Evolutionary conservation across 495 filamentous ascomycete species (phyloP), one percentile per base, ranked within the genome.

Genomic region (Pseudevernia furfuracea): DNA sequence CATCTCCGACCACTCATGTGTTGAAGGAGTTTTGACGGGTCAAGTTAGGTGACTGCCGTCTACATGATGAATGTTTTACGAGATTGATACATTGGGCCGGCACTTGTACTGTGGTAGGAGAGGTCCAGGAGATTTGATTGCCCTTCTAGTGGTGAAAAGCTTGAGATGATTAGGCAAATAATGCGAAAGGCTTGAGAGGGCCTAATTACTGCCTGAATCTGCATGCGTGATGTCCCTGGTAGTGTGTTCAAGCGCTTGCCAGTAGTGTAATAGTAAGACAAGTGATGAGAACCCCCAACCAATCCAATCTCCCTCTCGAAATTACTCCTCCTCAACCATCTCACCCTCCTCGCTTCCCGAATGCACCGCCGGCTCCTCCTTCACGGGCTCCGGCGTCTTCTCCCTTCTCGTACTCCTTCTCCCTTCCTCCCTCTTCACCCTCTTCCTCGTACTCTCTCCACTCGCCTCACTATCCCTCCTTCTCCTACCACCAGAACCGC

Each of bases 301-400:
- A 59, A n/a, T 23, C 21, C 17, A 58, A 21, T 37, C n/a, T 23
- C 41, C 30, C 21, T 32, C 15, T 32, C 43, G 1, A 3, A 15
- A 53, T 72, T 81, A 91, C 67, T 95, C 91, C 77, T 97, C 94
- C 72, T 96, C 94, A 68, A 71, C 70, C 70, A 98, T 96, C 78
- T 98, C 94, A 34, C 94, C 94, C 75, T 98, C 94, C 76, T 98
- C 94, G 69, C 94, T 97, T 41, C 95, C 94, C 46, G 87, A 89
- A 70, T 88, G 85, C 28, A 90, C 82, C 3, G 82, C 82, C 65
- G 83, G 79, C 63, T 92, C 88, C 65, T 90, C 83, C 68, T 86
- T 83, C 36, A 77, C 77, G 55, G 77, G 76, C 58, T 77, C 73
- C 58, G 76, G 77, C 32, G 81, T 84, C 68, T 77, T 84, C 73